These are phyloP conservation scores for Cicer cuneatum DNA, from an alignment of 306 rosid species.

Conservation along the genomic window DNA sequence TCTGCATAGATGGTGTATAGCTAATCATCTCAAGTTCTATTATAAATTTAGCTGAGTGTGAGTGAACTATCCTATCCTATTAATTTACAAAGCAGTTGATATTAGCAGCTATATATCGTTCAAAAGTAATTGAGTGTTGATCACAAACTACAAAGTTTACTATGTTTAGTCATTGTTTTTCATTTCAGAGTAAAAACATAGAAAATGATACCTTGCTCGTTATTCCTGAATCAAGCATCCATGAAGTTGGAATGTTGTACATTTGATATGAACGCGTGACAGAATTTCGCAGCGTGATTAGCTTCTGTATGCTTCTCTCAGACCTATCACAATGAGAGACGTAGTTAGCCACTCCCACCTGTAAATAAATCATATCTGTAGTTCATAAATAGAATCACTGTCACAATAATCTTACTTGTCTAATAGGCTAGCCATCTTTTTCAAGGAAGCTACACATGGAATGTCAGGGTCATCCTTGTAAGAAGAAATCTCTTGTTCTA, in stretches of 20 bases:
- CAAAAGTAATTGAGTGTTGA: not conserved
- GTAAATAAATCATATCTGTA: conserved; percentile 18
- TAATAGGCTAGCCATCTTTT: conserved; percentile 80
- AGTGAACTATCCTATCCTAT: too few species aligned
- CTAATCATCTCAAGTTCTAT: conserved; percentile 38
- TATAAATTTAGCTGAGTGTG: conserved; percentile 14
- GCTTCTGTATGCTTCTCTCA: conserved; percentile 73
- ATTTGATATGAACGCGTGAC: conserved; percentile 66
- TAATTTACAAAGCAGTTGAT: not conserved
- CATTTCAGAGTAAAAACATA: conserved; percentile 18
- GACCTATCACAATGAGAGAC: conserved; percentile 60
- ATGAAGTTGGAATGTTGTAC: conserved; percentile 73
- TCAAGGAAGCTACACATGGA: conserved; percentile 81
- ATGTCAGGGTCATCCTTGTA: conserved; percentile 71
- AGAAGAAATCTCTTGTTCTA: conserved; percentile 74
- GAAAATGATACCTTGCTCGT: conserved; percentile 60
- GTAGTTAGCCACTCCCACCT: conserved; percentile 31
- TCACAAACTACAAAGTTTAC: conserved; percentile 17
- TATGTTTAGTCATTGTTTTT: not conserved
- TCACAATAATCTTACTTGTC: conserved; percentile 69
- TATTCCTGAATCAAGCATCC: conserved; percentile 97
- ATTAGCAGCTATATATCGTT: not conserved
- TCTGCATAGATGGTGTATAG: conserved; percentile 54
- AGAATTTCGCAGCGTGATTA: conserved; percentile 65
- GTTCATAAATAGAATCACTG: conserved; percentile 22